A percentile compares a stretch with the other conserved stretches of the same genome.
phyloP scores from a whole-genome alignment of 140 eudicot species.

The Anethum foeniculum region DNA sequence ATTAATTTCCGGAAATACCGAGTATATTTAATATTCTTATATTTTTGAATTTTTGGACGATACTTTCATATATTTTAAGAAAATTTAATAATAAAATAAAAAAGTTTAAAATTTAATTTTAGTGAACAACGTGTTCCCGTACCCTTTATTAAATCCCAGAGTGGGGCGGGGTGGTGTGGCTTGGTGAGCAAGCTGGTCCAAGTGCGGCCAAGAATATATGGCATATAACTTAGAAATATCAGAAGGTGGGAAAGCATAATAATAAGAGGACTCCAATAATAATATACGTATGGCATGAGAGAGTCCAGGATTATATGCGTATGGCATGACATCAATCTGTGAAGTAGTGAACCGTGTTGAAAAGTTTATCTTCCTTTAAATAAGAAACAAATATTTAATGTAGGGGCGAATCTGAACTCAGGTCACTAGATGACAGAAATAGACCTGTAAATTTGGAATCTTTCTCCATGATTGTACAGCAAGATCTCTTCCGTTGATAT shows the following conservation, averaged over 20 bases:
- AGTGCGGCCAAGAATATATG: neutral
- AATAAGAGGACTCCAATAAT: no score
- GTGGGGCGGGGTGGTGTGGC: neutral
- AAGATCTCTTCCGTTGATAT: neutral
- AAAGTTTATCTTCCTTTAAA: neutral
- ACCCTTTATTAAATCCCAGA: no score
- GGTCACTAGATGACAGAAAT: neutral
- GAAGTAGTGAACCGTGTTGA: neutral
- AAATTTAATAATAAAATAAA: no score
- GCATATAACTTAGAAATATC: neutral
- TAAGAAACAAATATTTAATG: neutral
- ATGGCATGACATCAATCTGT: constrained; percentile 1
- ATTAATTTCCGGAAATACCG: no score
- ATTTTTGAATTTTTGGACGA: no score
- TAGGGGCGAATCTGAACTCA: neutral
- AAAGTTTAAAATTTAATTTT: no score
- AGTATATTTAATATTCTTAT: no score
- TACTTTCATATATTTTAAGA: no score
- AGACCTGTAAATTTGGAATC: neutral
- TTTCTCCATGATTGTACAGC: neutral
- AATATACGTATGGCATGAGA: constrained; percentile 2
- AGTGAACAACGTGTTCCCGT: no score
- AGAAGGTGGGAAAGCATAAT: neutral
- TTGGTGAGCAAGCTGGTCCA: constrained; percentile 5
- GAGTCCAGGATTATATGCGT: neutral